A percentile compares a stretch with the other conserved stretches of the same genome.
Evolutionary conservation across 176 grass and related monocot species (phyloP).

Genomic region (Aegilops bicornis): DNA sequence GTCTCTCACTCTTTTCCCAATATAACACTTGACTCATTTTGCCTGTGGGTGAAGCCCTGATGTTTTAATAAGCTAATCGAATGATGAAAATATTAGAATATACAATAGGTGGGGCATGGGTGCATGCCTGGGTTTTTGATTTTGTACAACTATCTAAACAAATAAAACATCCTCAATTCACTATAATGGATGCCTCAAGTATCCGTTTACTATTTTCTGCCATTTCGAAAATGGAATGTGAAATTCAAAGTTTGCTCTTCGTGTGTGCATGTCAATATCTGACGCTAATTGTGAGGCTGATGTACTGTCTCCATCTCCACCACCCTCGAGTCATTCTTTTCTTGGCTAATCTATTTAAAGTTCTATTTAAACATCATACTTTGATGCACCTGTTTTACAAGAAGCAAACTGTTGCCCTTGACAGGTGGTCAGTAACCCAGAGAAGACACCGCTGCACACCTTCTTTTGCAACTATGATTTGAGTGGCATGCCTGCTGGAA

Average conservation of each 20-base stretch:
- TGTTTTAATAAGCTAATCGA: background rate
- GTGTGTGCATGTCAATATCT: background rate
- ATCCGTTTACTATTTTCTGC: background rate
- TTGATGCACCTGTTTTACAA: slow-evolving; percentile 24
- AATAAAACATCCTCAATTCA: background rate
- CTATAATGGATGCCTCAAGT: background rate
- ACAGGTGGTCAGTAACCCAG: slow-evolving; percentile 95
- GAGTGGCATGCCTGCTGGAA: slow-evolving; percentile 97
- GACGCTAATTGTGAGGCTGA: slow-evolving; percentile 19
- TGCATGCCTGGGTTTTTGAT: background rate
- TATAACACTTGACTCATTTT: background rate
- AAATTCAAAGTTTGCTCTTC: background rate
- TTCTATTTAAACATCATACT: slow-evolving; percentile 14
- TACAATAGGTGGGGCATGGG: slow-evolving; percentile 3
- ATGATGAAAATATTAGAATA: background rate
- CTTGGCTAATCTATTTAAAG: background rate
- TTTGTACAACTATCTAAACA: background rate
- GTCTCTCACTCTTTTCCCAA: background rate
- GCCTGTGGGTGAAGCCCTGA: background rate
- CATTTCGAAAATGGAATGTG: background rate
- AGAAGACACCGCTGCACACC: slow-evolving; percentile 94
- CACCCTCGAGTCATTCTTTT: slow-evolving; percentile 9
- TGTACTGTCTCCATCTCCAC: slow-evolving; percentile 9
- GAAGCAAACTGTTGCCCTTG: slow-evolving; percentile 33
- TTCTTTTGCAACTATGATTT: slow-evolving; percentile 99